A percentile compares a stretch with the other conserved stretches of the same genome.
Conservation (phyloP, 177 flowering plant genomes). For the Telopea speciosissima region DNA sequence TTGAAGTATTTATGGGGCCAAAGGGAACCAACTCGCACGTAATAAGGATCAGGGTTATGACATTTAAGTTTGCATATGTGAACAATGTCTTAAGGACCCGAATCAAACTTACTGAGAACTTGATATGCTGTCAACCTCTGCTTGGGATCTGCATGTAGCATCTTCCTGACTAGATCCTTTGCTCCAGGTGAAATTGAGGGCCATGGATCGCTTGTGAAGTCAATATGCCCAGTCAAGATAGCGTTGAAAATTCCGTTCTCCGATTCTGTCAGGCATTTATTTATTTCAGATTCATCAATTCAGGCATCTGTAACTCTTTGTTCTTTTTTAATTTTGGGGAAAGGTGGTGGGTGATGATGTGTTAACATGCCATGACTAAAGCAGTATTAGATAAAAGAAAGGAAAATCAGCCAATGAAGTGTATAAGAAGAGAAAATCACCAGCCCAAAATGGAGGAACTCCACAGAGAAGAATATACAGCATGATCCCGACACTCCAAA, state of each 20-base stretch:
- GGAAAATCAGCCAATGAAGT: background rate
- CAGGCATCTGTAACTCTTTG: background rate
- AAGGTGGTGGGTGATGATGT: background rate
- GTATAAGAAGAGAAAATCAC: conserved; percentile 24
- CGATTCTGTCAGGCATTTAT: conserved; percentile 40
- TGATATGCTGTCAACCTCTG: conserved; percentile 73
- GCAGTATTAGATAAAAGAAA: background rate
- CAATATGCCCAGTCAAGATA: conserved; percentile 66
- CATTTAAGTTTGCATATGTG: background rate
- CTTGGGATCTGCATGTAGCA: conserved; percentile 75
- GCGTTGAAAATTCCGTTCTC: conserved; percentile 91
- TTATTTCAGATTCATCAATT: background rate
- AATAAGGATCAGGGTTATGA: background rate
- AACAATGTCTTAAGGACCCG: background rate
- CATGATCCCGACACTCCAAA: conserved; percentile 95
- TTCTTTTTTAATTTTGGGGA: background rate
- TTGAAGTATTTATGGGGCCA: background rate
- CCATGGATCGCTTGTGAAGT: conserved; percentile 85
- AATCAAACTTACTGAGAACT: conserved; percentile 60
- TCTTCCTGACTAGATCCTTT: conserved; percentile 78
- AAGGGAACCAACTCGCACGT: background rate
- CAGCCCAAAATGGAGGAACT: conserved; percentile 97
- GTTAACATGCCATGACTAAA: background rate
- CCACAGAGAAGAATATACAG: conserved; percentile 77
- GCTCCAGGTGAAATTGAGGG: conserved; percentile 74